Evolutionary conservation across 345 rosid genomes (phyloP), one percentile per base, ranked within the genome.

Genomic region (Mercurialis annua): DNA sequence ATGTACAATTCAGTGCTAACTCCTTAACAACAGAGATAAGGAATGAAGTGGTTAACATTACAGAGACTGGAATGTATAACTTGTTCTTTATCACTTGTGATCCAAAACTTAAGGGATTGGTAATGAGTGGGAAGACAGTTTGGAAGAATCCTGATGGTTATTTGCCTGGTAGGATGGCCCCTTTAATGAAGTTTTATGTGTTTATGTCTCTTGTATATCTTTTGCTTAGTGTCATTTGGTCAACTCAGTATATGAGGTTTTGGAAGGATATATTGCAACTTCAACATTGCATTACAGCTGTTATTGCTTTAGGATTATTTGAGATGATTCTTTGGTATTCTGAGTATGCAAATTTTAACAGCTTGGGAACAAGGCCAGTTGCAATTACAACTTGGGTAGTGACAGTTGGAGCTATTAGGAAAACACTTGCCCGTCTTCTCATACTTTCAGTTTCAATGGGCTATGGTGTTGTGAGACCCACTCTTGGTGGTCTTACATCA

Each of bases 121-220:
- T 61, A 58, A 87, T 94, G 92, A 85, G 87, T 15, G 99, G 99
- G 66, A 89, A 86, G 85, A 94, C 99, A 16, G 66, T 87, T 33
- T 94, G 99, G 99, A 94, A 85, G 80, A 94, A 92, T 67, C 93
- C 98, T 11, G 75, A 80, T 60, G 99, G 99, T 40, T 91, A 85
- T 78, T 83, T 94, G 71, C 99, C 98, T 7, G 98, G 98, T 26
- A 81, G 99, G 77, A 94, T 94, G 99, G 92, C 99, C 44, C 99
- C 99, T 6, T 76, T 89, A 62, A 83, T 85, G 93, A 85, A 75
- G 71, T 94, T 94, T 70, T 91, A 89, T 58, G 85, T 84, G 62
- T 81, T 73, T 48, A 86, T 91, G 96, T 76, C 92, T 4, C 72
- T 91, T 68, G 93, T 84, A 0, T 94, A 89, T 79, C 14, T 85